A percentile compares a stretch with the other conserved stretches of the same genome.
Evolutionary conservation across 2,329 filamentous ascomycete species (phyloP).

Genomic region (Emmonsiellopsis sp.): DNA sequence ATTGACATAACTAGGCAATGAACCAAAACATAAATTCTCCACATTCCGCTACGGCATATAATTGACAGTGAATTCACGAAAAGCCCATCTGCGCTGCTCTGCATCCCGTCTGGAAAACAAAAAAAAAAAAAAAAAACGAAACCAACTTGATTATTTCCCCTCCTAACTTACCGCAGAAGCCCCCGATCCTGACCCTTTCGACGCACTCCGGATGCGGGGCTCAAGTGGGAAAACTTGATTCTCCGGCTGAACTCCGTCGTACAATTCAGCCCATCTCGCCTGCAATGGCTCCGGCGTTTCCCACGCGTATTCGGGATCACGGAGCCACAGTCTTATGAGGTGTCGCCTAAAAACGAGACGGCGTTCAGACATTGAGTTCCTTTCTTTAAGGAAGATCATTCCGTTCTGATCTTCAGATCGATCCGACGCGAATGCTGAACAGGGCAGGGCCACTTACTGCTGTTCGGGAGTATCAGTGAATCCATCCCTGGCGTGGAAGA

Average conservation of each 20-base stretch:
- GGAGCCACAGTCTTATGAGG: slow-evolving; percentile 39
- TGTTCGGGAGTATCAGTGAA: slow-evolving; percentile 32
- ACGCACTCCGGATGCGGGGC: slow-evolving; percentile 19
- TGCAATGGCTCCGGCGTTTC: slow-evolving; percentile 29
- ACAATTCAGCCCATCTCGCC: slow-evolving; percentile 33
- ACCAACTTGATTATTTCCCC: no score
- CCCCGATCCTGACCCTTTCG: no score
- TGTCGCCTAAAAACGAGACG: slow-evolving; percentile 27
- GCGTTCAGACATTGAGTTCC: no score
- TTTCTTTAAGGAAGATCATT: slow-evolving; percentile 1
- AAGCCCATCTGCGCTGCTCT: no score
- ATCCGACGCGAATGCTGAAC: not conserved
- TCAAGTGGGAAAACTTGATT: slow-evolving; percentile 36
- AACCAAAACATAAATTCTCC: no score
- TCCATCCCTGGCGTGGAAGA: slow-evolving; percentile 42
- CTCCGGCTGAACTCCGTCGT: slow-evolving; percentile 28
- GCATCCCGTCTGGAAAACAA: no score
- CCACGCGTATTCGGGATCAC: slow-evolving; percentile 40
- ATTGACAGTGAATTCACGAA: no score
- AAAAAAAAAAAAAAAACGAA: no score
- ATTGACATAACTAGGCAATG: no score
- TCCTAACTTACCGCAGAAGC: no score
- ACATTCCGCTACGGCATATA: no score
- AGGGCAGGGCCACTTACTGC: slow-evolving; percentile 21
- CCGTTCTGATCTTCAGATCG: not conserved